Evolutionary conservation across 2,329 filamentous ascomycete species (phyloP).

Genomic region (Daldinia eschscholtzii): DNA sequence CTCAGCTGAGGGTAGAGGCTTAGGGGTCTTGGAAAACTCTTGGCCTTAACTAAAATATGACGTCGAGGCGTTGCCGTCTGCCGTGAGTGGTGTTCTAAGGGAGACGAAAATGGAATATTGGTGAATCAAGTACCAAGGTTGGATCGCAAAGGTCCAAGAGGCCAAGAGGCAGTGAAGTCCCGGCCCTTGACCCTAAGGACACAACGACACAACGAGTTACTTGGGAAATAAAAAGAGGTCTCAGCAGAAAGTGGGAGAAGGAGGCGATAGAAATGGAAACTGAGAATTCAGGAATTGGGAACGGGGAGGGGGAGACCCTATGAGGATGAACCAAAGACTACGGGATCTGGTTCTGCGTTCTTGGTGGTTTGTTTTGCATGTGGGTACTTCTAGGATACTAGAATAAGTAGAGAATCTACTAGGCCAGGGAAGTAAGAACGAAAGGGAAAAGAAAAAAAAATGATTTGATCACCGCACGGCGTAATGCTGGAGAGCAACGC

Average conservation of each 20-base stretch:
- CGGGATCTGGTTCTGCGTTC: conserved; percentile 40
- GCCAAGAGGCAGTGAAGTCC: conserved; percentile 19
- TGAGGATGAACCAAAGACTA: conserved; percentile 28
- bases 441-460: conserved; percentile 16
- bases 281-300: conserved; percentile 17
- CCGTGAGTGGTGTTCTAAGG: conserved; percentile 20
- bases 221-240: conserved; percentile 25
- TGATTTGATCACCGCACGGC: conserved; percentile 35
- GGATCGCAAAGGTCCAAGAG: conserved; percentile 33
- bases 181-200: conserved; percentile 20
- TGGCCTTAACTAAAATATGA: conserved; percentile 47
- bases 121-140: conserved; percentile 11
- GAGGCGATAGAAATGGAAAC: conserved; percentile 41
- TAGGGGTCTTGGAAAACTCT: conserved; percentile 47
- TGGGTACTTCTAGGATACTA: conserved; percentile 40
- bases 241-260: conserved; percentile 31
- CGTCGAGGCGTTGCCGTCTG: conserved; percentile 36
- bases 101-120: conserved; percentile 24
- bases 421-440: neutral
- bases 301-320: conserved; percentile 22
- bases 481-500: conserved; percentile 2
- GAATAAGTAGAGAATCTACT: conserved; percentile 24
- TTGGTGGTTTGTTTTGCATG: conserved; percentile 43
- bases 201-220: conserved; percentile 24
- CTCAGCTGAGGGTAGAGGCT: conserved; percentile 44